Conservation (phyloP, 768 basidiomycete species). For the Suillus subaureus region DNA sequence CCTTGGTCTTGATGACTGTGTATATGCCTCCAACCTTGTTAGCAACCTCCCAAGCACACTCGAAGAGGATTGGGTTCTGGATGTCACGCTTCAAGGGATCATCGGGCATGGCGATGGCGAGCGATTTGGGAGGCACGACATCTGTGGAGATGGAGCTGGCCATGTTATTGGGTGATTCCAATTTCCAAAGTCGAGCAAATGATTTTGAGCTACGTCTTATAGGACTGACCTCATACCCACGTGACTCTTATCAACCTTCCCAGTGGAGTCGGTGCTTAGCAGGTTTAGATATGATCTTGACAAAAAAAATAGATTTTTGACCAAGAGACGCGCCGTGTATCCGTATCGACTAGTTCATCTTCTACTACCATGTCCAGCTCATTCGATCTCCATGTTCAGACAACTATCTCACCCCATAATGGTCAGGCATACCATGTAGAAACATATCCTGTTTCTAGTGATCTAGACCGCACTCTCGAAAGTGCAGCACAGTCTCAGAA, state of each 20-base stretch:
- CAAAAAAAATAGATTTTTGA: background rate
- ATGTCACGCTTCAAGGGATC: constrained; percentile 62
- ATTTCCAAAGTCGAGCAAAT: background rate
- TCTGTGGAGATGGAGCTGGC: constrained; percentile 8
- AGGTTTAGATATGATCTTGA: background rate
- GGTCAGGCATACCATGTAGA: constrained; percentile 60
- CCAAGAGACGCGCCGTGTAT: background rate
- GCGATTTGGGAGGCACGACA: constrained; percentile 8
- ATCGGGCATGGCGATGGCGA: constrained; percentile 19
- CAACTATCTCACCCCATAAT: constrained; percentile 82
- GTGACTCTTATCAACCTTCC: constrained; percentile 7
- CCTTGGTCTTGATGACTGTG: constrained; percentile 99
- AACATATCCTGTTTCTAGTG: constrained; percentile 59
- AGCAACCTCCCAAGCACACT: constrained; percentile 97
- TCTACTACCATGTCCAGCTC: constrained; percentile 7
- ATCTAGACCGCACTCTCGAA: constrained; percentile 63
- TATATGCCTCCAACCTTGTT: constrained; percentile 99
- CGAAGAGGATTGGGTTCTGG: constrained; percentile 82
- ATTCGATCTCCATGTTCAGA: constrained; percentile 46
- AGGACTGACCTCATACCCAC: constrained; percentile 8
- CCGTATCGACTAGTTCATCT: background rate
- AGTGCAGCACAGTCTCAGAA: constrained; percentile 70
- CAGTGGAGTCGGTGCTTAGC: too few relatives aligned
- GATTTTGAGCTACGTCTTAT: background rate
- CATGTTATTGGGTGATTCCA: constrained; percentile 1